A percentile compares a stretch with the other conserved stretches of the same genome.
These are phyloP conservation scores for Trichosporon sp. DNA, from an alignment of 1,284 basidiomycete genomes.

Conservation along the genomic window DNA sequence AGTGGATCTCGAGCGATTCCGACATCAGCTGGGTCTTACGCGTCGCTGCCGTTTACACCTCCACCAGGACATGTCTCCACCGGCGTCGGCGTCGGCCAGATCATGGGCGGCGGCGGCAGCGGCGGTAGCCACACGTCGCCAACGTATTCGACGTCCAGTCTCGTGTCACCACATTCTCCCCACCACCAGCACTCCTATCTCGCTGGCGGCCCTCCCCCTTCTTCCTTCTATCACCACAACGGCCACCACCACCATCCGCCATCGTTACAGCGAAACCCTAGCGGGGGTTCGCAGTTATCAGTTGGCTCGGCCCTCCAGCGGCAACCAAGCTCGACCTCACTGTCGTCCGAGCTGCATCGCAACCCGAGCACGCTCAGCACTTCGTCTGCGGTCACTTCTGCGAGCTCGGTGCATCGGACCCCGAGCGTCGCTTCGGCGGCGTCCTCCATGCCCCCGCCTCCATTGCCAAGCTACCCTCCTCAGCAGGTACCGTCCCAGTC, in stretches of 20 bases:
- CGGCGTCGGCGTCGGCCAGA: background rate
- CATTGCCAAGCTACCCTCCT: background rate
- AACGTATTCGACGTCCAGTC: background rate
- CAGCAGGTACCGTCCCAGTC: background rate
- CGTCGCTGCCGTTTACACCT: conserved; percentile 1
- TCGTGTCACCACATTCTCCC: background rate
- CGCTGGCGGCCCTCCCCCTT: background rate
- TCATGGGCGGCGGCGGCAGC: conserved; percentile 2
- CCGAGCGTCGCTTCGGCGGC: background rate
- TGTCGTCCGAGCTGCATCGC: background rate
- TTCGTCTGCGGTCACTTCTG: background rate
- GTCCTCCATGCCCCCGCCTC: conserved; percentile 1
- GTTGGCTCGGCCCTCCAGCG: background rate
- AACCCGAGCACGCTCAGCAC: background rate
- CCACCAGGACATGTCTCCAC: background rate
- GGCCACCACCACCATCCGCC: background rate
- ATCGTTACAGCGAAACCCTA: background rate
- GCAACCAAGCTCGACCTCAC: background rate
- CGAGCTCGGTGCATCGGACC: background rate
- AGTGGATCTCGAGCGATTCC: conserved; percentile 2
- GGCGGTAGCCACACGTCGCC: conserved; percentile 2
- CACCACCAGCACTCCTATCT: background rate
- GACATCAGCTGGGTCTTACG: conserved; percentile 5
- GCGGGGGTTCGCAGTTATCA: background rate
- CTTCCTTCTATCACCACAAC: background rate